phyloP scores from a whole-genome alignment of 1,284 basidiomycete species.

The Cryptococcus sp. region DNA sequence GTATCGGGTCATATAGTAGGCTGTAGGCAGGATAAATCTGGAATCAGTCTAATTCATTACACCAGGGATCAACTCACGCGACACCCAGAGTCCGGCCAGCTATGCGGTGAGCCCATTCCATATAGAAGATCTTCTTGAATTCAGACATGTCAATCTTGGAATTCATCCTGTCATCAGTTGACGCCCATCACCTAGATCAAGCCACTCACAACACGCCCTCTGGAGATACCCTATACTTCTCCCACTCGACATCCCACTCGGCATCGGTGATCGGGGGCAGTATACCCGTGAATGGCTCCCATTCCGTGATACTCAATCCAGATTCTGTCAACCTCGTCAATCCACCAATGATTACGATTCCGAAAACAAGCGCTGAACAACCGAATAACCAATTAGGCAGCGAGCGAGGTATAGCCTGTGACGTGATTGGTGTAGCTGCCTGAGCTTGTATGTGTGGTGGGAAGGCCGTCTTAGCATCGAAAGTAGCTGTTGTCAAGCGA shows the following conservation, averaged over 20 bases:
- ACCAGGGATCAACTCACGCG: slow-evolving; percentile 25
- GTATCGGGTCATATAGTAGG: slow-evolving; percentile 70
- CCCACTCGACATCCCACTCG: slow-evolving; percentile 87
- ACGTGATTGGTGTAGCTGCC: not conserved
- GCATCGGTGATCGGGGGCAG: slow-evolving; percentile 71
- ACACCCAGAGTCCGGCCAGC: slow-evolving; percentile 85
- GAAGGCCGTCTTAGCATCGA: not conserved
- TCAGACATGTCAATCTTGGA: slow-evolving; percentile 78
- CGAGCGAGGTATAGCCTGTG: slow-evolving; percentile 56
- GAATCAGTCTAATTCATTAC: slow-evolving; percentile 26
- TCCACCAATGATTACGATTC: slow-evolving; percentile 92
- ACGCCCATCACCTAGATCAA: not conserved
- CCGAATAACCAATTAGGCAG: slow-evolving; percentile 75
- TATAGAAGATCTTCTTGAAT: slow-evolving; percentile 96
- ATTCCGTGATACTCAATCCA: slow-evolving; percentile 96
- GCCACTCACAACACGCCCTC: slow-evolving; percentile 83
- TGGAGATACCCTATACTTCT: slow-evolving; percentile 91
- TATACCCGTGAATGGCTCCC: slow-evolving; percentile 88
- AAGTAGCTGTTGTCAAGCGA: not conserved
- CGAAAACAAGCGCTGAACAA: slow-evolving; percentile 80
- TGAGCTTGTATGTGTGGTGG: not conserved
- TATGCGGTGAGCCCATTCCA: slow-evolving; percentile 97
- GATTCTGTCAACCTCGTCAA: slow-evolving; percentile 96
- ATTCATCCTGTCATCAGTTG: slow-evolving; percentile 63
- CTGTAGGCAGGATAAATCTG: slow-evolving; percentile 71